Evolutionary conservation across 2,329 filamentous ascomycete genomes (phyloP).

Genomic region (Plenodomus biglobosus): DNA sequence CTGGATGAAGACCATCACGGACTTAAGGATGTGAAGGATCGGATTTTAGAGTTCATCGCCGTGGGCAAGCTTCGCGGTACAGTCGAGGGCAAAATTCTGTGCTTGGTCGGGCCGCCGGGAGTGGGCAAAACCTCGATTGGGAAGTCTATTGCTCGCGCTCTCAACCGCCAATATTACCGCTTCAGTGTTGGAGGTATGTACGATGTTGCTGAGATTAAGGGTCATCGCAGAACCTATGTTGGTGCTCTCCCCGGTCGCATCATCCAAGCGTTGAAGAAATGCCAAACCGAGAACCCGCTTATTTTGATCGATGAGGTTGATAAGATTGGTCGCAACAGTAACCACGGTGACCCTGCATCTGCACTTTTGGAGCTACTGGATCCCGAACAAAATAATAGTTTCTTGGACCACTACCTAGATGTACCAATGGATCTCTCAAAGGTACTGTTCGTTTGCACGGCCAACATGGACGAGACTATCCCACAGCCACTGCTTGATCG

Average conservation of each 20-base stretch:
- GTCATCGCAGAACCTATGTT: conserved; percentile 93
- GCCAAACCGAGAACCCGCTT: conserved; percentile 95
- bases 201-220: conserved; percentile 98
- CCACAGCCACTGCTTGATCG: conserved; percentile 89
- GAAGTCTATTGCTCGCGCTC: conserved; percentile 91
- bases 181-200: conserved; percentile 97
- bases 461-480: conserved; percentile 98
- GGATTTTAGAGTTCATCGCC: conserved; percentile 96
- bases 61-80: conserved; percentile 96
- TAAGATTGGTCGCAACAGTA: conserved; percentile 95
- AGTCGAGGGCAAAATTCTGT: conserved; percentile 97
- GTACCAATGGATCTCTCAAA: conserved; percentile 96
- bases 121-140: conserved; percentile 99
- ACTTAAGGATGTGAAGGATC: conserved; percentile 96
- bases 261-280: conserved; percentile 98
- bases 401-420: conserved; percentile 98
- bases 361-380: conserved; percentile 91
- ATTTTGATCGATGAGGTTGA: conserved; percentile 97
- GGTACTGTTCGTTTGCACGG: conserved; percentile 97
- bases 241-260: conserved; percentile 93
- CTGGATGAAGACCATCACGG: conserved; percentile 97
- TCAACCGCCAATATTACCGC: conserved; percentile 96
- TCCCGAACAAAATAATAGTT: conserved; percentile 95
- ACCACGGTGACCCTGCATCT: conserved; percentile 86
- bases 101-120: conserved; percentile 94